A percentile compares a stretch with the other conserved stretches of the same genome.
These are phyloP conservation scores for Oxytropis ochrocephala DNA, from an alignment of 306 rosid species.

Conservation along the genomic window DNA sequence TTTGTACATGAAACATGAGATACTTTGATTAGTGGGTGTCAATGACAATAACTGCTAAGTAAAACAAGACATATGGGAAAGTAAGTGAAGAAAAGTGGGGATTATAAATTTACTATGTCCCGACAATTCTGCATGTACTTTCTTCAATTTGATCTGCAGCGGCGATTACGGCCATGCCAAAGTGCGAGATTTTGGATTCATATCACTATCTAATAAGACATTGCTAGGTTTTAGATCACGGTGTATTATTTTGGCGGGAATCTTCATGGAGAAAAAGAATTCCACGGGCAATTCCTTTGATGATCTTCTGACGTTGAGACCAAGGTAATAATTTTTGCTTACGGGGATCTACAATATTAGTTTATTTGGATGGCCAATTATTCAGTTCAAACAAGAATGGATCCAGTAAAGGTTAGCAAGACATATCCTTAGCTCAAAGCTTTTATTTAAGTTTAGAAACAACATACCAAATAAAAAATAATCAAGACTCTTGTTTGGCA, in stretches of 20 bases:
- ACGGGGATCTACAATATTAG: not conserved
- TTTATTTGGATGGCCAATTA: not conserved
- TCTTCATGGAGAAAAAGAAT: conserved; percentile 29
- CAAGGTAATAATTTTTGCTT: conserved; percentile 14
- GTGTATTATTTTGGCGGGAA: conserved; percentile 31
- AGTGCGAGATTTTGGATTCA: conserved; percentile 33
- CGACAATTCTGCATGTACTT: conserved; percentile 24
- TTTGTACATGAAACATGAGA: not conserved
- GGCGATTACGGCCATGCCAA: conserved; percentile 31
- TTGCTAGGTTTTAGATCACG: conserved; percentile 37
- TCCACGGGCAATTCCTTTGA: conserved; percentile 22
- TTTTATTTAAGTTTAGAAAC: not conserved
- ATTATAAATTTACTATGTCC: conserved; percentile 29
- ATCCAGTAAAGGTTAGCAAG: not conserved
- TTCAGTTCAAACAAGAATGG: not conserved
- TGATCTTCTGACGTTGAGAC: conserved; percentile 21
- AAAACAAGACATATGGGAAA: not conserved
- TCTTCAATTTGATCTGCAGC: conserved; percentile 3
- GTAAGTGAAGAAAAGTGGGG: not conserved
- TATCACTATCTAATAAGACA: conserved; percentile 15
- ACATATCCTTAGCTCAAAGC: not conserved
- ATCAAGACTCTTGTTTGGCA: conserved; percentile 50
- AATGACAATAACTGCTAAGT: not conserved
- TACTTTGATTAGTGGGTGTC: not conserved
- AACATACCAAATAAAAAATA: conserved; percentile 34